phyloP scores from a whole-genome alignment of 208 protist species.

The Trypanosoma cruzi region DNA sequence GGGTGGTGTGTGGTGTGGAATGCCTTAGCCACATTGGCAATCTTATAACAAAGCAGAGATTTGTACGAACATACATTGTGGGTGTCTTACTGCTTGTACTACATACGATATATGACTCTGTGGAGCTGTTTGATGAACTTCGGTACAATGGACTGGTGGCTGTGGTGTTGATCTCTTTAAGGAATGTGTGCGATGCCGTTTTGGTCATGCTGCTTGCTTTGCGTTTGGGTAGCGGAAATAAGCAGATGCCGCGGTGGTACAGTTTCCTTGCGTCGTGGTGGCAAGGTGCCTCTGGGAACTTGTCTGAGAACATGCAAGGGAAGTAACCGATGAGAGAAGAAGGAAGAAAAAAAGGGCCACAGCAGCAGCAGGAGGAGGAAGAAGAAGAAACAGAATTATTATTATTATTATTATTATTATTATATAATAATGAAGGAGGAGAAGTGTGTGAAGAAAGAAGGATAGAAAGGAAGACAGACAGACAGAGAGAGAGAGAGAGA shows the following conservation, averaged over 20 bases:
- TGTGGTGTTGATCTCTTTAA: constrained; percentile 4
- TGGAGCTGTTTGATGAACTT: constrained; percentile 21
- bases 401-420: too few relatives aligned
- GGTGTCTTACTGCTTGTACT: constrained; percentile 4
- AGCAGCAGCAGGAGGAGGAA: too few relatives aligned
- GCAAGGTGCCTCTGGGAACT: too few relatives aligned
- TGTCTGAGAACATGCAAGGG: neutral
- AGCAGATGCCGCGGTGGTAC: constrained; percentile 20
- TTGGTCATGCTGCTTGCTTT: constrained; percentile 16
- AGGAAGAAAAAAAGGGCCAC: too few relatives aligned
- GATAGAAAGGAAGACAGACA: too few relatives aligned
- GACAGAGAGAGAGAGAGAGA: neutral
- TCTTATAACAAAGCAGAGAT: constrained; percentile 21
- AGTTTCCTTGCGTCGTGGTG: neutral
- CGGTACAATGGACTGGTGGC: constrained; percentile 27
- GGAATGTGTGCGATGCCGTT: constrained; percentile 15
- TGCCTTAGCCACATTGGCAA: constrained; percentile 25
- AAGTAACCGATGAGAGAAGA: neutral
- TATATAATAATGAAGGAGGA: too few relatives aligned
- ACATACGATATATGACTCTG: constrained; percentile 10
- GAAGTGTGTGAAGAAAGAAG: too few relatives aligned
- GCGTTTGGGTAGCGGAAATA: constrained; percentile 8
- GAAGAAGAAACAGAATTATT: too few relatives aligned
- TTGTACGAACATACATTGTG: constrained; percentile 10
- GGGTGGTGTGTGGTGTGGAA: constrained; percentile 11